Base-by-base conservation (phyloP, 345 rosid species). In the Moricandia arvensis region DNA sequence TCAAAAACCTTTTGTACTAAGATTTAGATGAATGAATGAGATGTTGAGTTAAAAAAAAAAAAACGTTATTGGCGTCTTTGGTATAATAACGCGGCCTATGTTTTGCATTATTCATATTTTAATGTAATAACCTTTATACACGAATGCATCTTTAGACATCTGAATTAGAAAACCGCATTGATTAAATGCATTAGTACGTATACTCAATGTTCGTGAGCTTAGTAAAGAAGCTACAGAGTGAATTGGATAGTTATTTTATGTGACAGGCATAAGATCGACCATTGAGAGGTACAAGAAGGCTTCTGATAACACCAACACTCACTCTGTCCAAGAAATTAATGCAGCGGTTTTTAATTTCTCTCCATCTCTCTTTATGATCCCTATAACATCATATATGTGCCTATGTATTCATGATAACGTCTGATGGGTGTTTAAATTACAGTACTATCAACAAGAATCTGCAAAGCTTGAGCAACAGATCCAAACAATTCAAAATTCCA, bases 371-470 rank as follows among this genome's bases (percentile, higher is more conserved):
- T 30, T 16, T 17, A 68, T 51, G 2, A 8, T 49, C 24, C 24
- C 24, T 38, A 45, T 57, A 58, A 35, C 55, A 34, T 58, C 27
- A 31, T 26, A 16, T 16, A 43, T 37, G 13, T n/a, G 53, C 53
- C 8, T 47, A 47, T 47, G 7, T n/a, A 15, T 49, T 1, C 26
- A 45, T 41, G 45, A 43, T 34, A 34, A 1, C 54, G 27, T 35
- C 17, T 49, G 24, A 49, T 49, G 57, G 26, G 21, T 63, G 45
- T 49, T 69, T 18, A 18, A 15, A 15, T n/a, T 63, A 45, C 77
- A 95, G 99, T 95, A 93, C 76, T 93, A 95, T 77, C 98, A 95
- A 66, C 98, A 93, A 82, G 99, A 95, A 79, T 95, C 97, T 45
- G 93, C 93, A 33, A 95, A 95, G 87, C 86, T 95, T 59, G 79